A percentile compares a stretch with the other conserved stretches of the same genome.
Conservation (phyloP, 768 basidiomycete genomes). For the Phylloporus arenicola region DNA sequence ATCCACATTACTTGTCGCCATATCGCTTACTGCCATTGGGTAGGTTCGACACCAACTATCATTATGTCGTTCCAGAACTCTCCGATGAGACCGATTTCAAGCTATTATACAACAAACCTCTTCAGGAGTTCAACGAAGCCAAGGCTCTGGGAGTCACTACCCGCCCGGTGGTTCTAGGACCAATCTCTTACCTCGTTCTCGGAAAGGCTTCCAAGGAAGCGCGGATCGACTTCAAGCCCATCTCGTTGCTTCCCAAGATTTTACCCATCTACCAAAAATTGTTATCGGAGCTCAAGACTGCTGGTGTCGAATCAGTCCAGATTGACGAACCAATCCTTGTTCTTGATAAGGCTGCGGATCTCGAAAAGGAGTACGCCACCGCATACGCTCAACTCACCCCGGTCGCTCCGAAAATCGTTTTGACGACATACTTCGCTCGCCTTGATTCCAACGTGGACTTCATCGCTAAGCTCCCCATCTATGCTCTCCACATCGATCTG, state of each 20-base stretch:
- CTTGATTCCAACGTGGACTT: conserved; percentile 88
- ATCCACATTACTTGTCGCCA: neutral
- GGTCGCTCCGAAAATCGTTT: conserved; percentile 84
- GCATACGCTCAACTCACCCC: conserved; percentile 79
- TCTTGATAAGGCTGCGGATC: conserved; percentile 72
- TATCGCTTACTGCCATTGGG: conserved; percentile 2
- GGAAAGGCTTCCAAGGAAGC: conserved; percentile 89
- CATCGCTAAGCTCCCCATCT: conserved; percentile 86
- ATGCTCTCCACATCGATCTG: conserved; percentile 94
- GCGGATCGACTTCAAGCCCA: conserved; percentile 78
- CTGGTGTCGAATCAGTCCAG: conserved; percentile 93
- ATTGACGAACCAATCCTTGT: conserved; percentile 96
- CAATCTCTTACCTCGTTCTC: conserved; percentile 90
- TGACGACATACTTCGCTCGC: conserved; percentile 96
- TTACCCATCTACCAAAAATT: conserved; percentile 90
- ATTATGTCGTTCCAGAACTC: conserved; percentile 96
- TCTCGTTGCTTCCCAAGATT: conserved; percentile 84
- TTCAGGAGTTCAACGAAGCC: conserved; percentile 93
- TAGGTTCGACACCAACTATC: conserved; percentile 99
- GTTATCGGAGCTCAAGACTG: conserved; percentile 83
- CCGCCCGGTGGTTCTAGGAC: conserved; percentile 94
- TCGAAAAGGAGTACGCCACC: conserved; percentile 73
- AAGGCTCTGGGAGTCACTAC: conserved; percentile 83
- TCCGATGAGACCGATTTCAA: conserved; percentile 89
- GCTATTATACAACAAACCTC: conserved; percentile 90